Evolutionary conservation across 495 filamentous ascomycete genomes (phyloP).

Genomic region (Immersiella caudata): DNA sequence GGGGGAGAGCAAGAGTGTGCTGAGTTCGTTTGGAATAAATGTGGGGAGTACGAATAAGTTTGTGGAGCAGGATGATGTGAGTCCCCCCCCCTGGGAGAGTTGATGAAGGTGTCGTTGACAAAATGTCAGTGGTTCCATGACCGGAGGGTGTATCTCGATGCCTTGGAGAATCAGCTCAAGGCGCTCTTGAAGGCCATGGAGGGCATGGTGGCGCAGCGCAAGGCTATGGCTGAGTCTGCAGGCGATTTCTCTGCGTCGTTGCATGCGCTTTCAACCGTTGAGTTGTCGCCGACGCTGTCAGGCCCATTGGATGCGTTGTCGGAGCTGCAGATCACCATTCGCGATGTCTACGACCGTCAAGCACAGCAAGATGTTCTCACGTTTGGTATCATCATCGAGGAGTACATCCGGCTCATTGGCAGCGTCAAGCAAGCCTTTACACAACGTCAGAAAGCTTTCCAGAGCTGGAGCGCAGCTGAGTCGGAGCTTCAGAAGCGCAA

Average conservation of each 20-base stretch:
- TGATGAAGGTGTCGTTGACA: slow-evolving; percentile 10
- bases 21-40: slow-evolving; percentile 78
- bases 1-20: slow-evolving; percentile 89
- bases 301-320: slow-evolving; percentile 86
- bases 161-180: slow-evolving; percentile 92
- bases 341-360: slow-evolving; percentile 93
- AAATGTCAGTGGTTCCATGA: slow-evolving; percentile 89
- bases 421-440: slow-evolving; percentile 88
- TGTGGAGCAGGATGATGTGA: slow-evolving; percentile 95
- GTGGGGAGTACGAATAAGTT: slow-evolving; percentile 81
- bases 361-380: slow-evolving; percentile 97
- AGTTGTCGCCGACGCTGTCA: slow-evolving; percentile 85
- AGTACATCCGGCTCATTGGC: slow-evolving; percentile 95
- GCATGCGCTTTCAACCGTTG: slow-evolving; percentile 85
- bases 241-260: slow-evolving; percentile 90
- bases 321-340: slow-evolving; percentile 88
- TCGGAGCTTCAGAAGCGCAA: slow-evolving; percentile 85
- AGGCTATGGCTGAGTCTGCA: slow-evolving; percentile 88
- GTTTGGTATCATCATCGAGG: slow-evolving; percentile 94
- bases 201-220: slow-evolving; percentile 84
- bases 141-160: slow-evolving; percentile 89
- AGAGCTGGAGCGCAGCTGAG: slow-evolving; percentile 89
- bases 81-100: slow-evolving; percentile 30
- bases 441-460: slow-evolving; percentile 92
- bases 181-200: slow-evolving; percentile 92